phyloP scores from a whole-genome alignment of 208 protist species.

The Leishmania tarentolae region DNA sequence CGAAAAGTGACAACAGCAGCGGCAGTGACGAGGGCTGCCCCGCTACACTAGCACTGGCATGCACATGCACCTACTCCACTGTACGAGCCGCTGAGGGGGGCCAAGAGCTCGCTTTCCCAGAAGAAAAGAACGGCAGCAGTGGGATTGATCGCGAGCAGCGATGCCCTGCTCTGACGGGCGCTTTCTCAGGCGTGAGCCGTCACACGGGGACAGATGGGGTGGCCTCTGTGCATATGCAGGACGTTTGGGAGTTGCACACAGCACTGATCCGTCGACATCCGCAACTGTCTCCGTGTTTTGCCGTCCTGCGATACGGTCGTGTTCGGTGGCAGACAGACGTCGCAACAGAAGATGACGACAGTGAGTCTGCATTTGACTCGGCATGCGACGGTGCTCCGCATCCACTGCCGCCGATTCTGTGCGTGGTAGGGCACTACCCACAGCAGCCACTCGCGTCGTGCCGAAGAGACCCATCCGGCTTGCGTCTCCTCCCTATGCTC shows the following conservation, averaged over 20 bases:
- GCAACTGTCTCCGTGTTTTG: conserved; percentile 17
- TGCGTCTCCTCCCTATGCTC: background rate
- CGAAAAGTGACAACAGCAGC: background rate
- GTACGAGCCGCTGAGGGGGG: background rate
- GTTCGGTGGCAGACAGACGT: conserved; percentile 8
- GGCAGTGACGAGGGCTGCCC: background rate
- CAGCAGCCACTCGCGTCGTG: background rate
- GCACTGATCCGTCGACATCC: conserved; percentile 24
- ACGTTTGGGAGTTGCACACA: conserved; percentile 20
- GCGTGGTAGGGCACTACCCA: conserved; percentile 12
- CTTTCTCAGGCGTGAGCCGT: background rate
- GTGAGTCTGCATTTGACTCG: background rate
- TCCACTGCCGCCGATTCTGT: conserved; percentile 3
- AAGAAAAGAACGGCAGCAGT: background rate
- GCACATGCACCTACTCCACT: background rate
- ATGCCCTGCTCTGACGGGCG: background rate
- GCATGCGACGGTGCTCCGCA: background rate
- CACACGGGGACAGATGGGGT: background rate
- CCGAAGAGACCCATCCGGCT: background rate
- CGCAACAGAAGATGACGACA: background rate
- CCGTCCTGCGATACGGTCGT: conserved; percentile 17
- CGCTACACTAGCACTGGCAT: background rate
- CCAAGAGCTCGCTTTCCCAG: background rate
- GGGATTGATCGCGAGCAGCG: background rate
- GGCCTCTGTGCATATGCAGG: conserved; percentile 12